phyloP scores from a whole-genome alignment of 1,284 basidiomycete genomes.

The Boletus nobilissimus region DNA sequence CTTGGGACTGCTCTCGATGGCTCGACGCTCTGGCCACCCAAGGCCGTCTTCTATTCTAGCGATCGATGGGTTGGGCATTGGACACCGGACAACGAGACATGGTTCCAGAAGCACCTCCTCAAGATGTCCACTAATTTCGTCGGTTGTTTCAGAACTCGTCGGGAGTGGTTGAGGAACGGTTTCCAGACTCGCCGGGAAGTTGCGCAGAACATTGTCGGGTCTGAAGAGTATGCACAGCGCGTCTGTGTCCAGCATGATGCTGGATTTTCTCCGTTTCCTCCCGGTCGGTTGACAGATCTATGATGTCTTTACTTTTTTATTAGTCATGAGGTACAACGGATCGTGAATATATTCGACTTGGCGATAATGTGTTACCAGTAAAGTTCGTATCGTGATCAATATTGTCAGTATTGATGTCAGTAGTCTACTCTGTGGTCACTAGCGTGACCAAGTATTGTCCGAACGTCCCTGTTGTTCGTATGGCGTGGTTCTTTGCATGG shows the following conservation, averaged over 20 bases:
- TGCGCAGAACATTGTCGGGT: neutral
- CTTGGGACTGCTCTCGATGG: too few relatives aligned
- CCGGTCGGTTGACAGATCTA: neutral
- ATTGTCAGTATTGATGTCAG: too few relatives aligned
- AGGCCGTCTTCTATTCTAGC: neutral
- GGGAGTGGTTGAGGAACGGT: neutral
- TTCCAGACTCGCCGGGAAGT: neutral
- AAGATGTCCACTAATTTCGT: neutral
- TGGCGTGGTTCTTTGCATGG: too few relatives aligned
- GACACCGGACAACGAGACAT: neutral
- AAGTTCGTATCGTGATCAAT: too few relatives aligned
- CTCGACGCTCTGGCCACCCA: too few relatives aligned
- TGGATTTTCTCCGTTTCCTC: neutral
- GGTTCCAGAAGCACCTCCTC: neutral
- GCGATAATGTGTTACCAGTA: too few relatives aligned
- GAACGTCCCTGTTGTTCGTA: too few relatives aligned
- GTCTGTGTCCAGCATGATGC: neutral
- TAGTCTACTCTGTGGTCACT: too few relatives aligned
- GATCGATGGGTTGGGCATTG: neutral
- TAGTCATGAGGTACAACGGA: too few relatives aligned
- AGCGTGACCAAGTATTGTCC: too few relatives aligned
- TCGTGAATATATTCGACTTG: too few relatives aligned
- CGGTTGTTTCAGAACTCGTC: neutral
- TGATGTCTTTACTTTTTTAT: too few relatives aligned
- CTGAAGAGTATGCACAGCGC: neutral